These are phyloP conservation scores for Vitis rupestris DNA, from an alignment of 164 flowering plant genomes.

Conservation along the genomic window DNA sequence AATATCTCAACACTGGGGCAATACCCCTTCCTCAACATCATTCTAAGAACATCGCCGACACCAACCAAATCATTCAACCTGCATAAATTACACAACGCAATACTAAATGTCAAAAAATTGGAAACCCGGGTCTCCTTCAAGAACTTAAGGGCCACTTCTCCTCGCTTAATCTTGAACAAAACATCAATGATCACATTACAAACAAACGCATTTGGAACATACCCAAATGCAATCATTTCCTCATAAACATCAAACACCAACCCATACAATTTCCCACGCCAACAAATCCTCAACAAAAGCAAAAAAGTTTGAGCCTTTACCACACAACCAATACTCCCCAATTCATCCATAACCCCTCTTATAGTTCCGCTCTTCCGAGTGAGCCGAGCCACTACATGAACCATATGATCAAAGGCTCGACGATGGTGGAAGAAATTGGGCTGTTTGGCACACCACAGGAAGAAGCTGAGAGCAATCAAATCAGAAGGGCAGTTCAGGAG, in stretches of 20 bases:
- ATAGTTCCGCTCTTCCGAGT: slow-evolving; percentile 27
- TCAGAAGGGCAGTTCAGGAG: slow-evolving; percentile 51
- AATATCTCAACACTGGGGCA: slow-evolving; percentile 41
- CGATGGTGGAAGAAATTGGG: slow-evolving; percentile 46
- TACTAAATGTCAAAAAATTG: slow-evolving; percentile 58
- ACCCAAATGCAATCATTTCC: slow-evolving; percentile 50
- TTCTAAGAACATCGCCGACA: slow-evolving; percentile 27
- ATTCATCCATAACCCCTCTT: slow-evolving; percentile 33
- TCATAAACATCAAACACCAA: slow-evolving; percentile 49
- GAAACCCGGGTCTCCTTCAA: slow-evolving; percentile 31
- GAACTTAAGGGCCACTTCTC: slow-evolving; percentile 36
- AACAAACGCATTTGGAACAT: slow-evolving; percentile 49
- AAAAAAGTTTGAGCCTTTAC: slow-evolving; percentile 49
- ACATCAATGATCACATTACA: slow-evolving; percentile 55
- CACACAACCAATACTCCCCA: slow-evolving; percentile 43
- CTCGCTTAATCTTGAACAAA: slow-evolving; percentile 39
- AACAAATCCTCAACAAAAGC: slow-evolving; percentile 56
- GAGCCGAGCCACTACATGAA: slow-evolving; percentile 36
- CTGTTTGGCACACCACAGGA: slow-evolving; percentile 64
- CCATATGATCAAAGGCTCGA: slow-evolving; percentile 35
- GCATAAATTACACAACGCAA: slow-evolving; percentile 50
- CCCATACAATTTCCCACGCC: slow-evolving; percentile 52
- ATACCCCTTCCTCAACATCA: slow-evolving; percentile 43
- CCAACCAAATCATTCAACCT: slow-evolving; percentile 34
- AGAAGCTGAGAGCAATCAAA: slow-evolving; percentile 50